Evolutionary conservation across 2,329 filamentous ascomycete species (phyloP).

Genomic region (Exutisphaerella laricina): DNA sequence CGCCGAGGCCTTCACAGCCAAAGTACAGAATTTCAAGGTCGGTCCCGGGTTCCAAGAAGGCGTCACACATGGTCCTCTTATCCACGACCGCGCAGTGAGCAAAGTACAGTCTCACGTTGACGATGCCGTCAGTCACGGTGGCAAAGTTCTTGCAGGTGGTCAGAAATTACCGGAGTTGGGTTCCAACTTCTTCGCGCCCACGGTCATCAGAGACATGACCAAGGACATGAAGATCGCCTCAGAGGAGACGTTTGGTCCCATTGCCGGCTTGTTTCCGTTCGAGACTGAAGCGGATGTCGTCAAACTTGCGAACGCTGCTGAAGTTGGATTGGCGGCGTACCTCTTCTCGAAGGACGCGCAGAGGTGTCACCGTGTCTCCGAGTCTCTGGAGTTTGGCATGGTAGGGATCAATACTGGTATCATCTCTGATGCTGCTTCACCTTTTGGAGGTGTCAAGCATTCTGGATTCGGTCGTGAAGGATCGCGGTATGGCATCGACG

Average conservation of each 20-base stretch:
- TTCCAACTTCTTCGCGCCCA: constrained; percentile 81
- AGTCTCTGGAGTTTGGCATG: constrained; percentile 77
- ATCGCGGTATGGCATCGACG: constrained; percentile 46
- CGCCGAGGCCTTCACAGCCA: constrained; percentile 60
- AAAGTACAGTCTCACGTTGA: constrained; percentile 77
- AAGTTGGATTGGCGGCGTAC: constrained; percentile 89
- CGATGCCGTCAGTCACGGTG: constrained; percentile 74
- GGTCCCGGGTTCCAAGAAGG: constrained; percentile 66
- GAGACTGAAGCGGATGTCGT: constrained; percentile 85
- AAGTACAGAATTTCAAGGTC: constrained; percentile 68
- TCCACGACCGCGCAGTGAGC: constrained; percentile 73
- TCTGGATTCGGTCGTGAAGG: constrained; percentile 50
- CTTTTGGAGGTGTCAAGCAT: constrained; percentile 45
- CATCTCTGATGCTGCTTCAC: constrained; percentile 44
- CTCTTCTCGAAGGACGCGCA: constrained; percentile 69
- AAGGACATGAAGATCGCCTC: constrained; percentile 74
- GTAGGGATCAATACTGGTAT: constrained; percentile 57
- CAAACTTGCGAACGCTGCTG: constrained; percentile 68
- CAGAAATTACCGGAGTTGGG: constrained; percentile 69
- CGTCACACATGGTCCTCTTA: constrained; percentile 74
- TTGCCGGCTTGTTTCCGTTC: constrained; percentile 85
- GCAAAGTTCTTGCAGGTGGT: constrained; percentile 68
- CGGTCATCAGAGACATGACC: constrained; percentile 82
- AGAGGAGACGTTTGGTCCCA: constrained; percentile 94
- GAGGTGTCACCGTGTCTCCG: constrained; percentile 55